phyloP scores from a whole-genome alignment of 192 early-diverging fungal species.

The Coemansia sp. region DNA sequence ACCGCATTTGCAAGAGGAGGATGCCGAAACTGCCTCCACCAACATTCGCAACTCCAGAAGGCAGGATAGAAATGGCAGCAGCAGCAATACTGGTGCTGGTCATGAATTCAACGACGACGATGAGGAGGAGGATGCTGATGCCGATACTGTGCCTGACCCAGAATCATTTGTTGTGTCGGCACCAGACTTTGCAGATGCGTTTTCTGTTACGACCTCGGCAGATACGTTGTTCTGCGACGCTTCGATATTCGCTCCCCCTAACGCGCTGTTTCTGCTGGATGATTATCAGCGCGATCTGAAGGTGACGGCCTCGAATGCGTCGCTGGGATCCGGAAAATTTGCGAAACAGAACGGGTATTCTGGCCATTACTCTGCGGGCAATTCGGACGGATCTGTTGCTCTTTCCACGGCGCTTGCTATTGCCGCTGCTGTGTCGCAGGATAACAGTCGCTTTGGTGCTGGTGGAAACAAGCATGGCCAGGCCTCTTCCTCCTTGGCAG shows the following conservation, averaged over 20 bases:
- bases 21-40: too few species aligned
- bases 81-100: neutral
- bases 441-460: neutral
- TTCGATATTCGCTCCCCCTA: slow-evolving; percentile 47
- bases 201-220: slow-evolving; percentile 33
- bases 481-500: neutral
- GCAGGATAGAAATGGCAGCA: neutral
- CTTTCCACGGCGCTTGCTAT: slow-evolving; percentile 23
- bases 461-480: neutral
- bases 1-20: too few species aligned
- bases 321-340: neutral
- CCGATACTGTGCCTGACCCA: slow-evolving; percentile 48
- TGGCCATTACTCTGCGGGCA: neutral
- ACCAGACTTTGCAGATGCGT: slow-evolving; percentile 41
- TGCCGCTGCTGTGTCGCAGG: slow-evolving; percentile 12
- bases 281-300: slow-evolving; percentile 21
- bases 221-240: slow-evolving; percentile 50
- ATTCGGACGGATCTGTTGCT: slow-evolving; percentile 9
- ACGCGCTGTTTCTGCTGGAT: slow-evolving; percentile 41
- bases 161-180: slow-evolving; percentile 55
- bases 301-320: slow-evolving; percentile 3
- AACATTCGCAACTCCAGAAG: too few species aligned
- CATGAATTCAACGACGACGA: slow-evolving; percentile 8
- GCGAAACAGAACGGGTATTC: neutral
- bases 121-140: slow-evolving; percentile 33